These are phyloP conservation scores for Datisca glomerata DNA, from an alignment of 306 rosid species.

Conservation along the genomic window DNA sequence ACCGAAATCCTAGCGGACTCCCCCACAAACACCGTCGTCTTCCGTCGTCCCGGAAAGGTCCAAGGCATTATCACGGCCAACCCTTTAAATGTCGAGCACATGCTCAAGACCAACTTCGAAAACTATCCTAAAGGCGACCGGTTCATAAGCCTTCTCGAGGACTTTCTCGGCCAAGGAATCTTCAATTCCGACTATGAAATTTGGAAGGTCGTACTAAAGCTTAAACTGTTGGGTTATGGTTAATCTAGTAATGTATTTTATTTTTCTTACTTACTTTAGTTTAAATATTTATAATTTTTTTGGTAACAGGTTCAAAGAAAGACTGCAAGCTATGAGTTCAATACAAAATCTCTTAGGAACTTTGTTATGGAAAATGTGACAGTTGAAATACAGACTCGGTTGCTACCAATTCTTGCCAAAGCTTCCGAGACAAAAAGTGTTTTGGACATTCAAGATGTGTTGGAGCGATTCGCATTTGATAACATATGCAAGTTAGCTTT, in stretches of 20 bases:
- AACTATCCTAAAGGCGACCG: conserved; percentile 63
- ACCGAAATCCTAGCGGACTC: conserved; percentile 28
- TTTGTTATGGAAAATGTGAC: conserved; percentile 39
- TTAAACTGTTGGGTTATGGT: too few species aligned
- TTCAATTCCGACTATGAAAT: conserved; percentile 49
- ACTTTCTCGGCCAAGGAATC: conserved; percentile 58
- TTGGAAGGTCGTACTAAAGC: too few species aligned
- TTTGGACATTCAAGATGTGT: conserved; percentile 47
- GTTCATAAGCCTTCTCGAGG: conserved; percentile 24
- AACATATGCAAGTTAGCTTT: conserved; percentile 58
- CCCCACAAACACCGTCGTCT: conserved; percentile 37
- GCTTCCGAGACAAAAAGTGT: conserved; percentile 13
- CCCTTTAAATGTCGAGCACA: conserved; percentile 46
- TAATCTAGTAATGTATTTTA: too few species aligned
- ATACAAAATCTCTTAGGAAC: conserved; percentile 41
- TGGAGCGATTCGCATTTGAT: conserved; percentile 67
- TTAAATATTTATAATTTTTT: too few species aligned
- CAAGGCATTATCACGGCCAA: conserved; percentile 41
- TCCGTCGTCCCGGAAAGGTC: conserved; percentile 23
- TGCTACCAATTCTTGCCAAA: conserved; percentile 27
- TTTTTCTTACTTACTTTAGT: too few species aligned
- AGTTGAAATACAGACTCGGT: conserved; percentile 26
- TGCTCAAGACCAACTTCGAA: conserved; percentile 49
- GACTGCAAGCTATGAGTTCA: conserved; percentile 60
- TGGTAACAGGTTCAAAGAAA: conserved; percentile 54